These are phyloP conservation scores for Silybum marianum DNA, from an alignment of 129 eudicot genomes.

Conservation along the genomic window DNA sequence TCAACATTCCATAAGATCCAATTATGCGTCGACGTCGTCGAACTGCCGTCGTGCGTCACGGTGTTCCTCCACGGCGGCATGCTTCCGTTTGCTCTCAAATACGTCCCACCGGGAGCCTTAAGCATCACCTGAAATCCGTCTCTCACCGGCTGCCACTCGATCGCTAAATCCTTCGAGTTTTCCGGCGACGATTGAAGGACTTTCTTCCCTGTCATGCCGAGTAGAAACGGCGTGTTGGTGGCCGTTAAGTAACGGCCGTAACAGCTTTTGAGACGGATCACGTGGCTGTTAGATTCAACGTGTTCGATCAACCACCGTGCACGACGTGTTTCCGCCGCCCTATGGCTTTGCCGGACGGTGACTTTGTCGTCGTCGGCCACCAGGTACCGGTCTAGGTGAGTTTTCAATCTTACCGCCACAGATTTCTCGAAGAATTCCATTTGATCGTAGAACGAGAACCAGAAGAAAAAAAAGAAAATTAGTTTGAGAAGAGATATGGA, in stretches of 20 bases:
- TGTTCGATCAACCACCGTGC: constrained; percentile 80
- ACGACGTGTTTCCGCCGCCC: constrained; percentile 42
- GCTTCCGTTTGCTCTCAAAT: constrained; percentile 70
- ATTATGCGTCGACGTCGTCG: constrained; percentile 36
- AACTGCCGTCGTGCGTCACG: constrained; percentile 62
- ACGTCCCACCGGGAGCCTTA: constrained; percentile 51
- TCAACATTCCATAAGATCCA: constrained; percentile 67
- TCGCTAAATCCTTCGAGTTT: constrained; percentile 32
- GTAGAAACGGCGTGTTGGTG: constrained; percentile 50
- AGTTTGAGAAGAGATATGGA: background rate
- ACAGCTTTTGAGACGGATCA: constrained; percentile 67
- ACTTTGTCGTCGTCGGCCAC: constrained; percentile 67
- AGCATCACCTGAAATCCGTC: constrained; percentile 83
- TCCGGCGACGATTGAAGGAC: constrained; percentile 57
- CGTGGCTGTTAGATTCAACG: constrained; percentile 50
- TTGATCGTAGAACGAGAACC: background rate
- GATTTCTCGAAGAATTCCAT: constrained; percentile 72
- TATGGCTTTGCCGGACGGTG: constrained; percentile 67
- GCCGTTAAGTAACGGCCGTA: constrained; percentile 76
- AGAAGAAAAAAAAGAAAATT: background rate
- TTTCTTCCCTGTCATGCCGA: constrained; percentile 77
- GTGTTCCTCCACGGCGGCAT: constrained; percentile 81
- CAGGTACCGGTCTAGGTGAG: constrained; percentile 66
- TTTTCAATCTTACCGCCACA: constrained; percentile 56
- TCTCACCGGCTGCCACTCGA: constrained; percentile 79